Base-by-base conservation (phyloP, 805 yeast species). In the Osmozyma mogii region DNA sequence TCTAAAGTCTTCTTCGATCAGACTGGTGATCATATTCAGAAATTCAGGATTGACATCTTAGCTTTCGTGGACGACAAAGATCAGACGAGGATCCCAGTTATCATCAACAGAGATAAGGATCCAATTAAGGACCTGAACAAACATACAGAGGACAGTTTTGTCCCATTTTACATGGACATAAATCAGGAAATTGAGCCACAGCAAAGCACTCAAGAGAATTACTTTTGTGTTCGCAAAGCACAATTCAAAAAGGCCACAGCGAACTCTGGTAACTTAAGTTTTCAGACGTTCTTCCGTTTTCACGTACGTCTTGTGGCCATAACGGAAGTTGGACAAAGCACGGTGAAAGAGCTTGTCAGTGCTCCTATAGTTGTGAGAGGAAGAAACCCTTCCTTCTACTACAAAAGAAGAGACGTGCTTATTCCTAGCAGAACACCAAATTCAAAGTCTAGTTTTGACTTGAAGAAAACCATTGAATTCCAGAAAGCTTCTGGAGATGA, bases 381-480 rank as follows among this genome's bases (percentile, higher is more conserved):
- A 3, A 49, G 80, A 29, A 75, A 74, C 40, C 80, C 81, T 3
- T 61, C 72, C n/a, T 75, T 74, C 37, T 74, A 73, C 41, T 61
- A 64, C 19, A 72, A 70, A 33, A 52, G 74, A 32, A 66, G 70
- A 28, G 77, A 72, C 41, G 49, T 71, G 13, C 43, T 64, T 28
- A 62, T 74, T 36, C 47, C 47, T 31, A 39, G 49, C 4, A 33
- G 49, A 18, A 27, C 42, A 8, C 38, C 37, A n/a, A 21, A 21
- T 14, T 19, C 21, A 17, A 20, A 20, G n/a, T 23, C 31, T 10
- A 38, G 43, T 20, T 36, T n/a, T n/a, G n/a, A n/a, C n/a, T n/a
- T n/a, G n/a, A n/a, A 22, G 13, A 11, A 6, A 6, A 8, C 21
- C 10, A 8, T 18, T 8, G 21, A 18, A 10, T 18, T 10, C 21